Conservation (phyloP, 78 protist species). For the Guillardia theta region DNA sequence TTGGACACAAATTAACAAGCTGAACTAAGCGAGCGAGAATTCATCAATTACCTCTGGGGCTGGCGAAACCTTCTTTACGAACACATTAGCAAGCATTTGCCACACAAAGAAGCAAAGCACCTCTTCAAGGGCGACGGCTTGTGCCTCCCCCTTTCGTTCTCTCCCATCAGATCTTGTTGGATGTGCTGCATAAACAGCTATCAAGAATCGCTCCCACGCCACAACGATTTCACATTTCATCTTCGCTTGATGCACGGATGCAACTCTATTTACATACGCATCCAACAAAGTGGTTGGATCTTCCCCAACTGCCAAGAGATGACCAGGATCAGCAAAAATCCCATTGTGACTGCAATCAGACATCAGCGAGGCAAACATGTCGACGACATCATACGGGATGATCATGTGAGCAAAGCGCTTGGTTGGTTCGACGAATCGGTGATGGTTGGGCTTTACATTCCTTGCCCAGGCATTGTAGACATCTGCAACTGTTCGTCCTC, state of each 20-base stretch:
- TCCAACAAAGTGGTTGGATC: conserved; percentile 6
- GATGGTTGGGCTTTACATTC: conserved; percentile 32
- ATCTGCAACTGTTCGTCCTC: neutral
- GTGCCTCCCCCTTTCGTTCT: neutral
- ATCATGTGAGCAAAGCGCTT: conserved; percentile 30
- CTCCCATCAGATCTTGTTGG: neutral
- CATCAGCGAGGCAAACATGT: no score
- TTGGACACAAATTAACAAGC: neutral
- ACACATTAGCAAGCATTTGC: neutral
- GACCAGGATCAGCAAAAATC: conserved; percentile 11
- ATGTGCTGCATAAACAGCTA: neutral
- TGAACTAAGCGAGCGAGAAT: neutral
- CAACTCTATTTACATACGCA: neutral
- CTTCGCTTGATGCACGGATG: neutral
- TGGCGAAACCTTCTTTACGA: neutral
- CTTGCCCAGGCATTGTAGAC: neutral
- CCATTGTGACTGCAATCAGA: no score
- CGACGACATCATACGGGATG: no score
- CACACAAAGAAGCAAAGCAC: neutral
- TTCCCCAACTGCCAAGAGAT: neutral
- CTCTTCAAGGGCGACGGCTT: neutral
- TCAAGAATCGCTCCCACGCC: neutral
- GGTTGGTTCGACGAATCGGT: conserved; percentile 9
- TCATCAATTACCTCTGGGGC: neutral
- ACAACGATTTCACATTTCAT: neutral